Percentiles rank a stretch among this genome's conserved stretches.
phyloP scores from a whole-genome alignment of 2,329 filamentous ascomycete genomes.

The Stromatinia cepivora region DNA sequence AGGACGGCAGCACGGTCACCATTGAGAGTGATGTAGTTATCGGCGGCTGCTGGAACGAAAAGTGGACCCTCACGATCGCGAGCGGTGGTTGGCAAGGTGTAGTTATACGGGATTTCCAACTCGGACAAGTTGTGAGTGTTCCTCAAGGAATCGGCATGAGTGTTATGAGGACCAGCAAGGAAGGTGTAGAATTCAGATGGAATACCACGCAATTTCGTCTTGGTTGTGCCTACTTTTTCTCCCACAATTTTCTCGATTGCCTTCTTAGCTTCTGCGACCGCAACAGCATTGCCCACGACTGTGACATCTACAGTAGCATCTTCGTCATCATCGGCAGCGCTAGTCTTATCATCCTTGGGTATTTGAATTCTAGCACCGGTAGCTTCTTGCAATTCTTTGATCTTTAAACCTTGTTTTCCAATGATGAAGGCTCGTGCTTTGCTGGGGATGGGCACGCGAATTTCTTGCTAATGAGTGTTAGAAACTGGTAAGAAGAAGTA shows the following conservation, averaged over 20 bases:
- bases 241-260: conserved; percentile 86
- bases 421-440: conserved; percentile 89
- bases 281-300: conserved; percentile 88
- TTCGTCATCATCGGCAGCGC: conserved; percentile 65
- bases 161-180: conserved; percentile 77
- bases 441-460: conserved; percentile 77
- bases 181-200: conserved; percentile 95
- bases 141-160: conserved; percentile 66
- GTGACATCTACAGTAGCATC: conserved; percentile 81
- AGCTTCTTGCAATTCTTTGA: conserved; percentile 85
- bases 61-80: conserved; percentile 63
- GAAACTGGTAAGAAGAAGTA: conserved; percentile 23
- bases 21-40: conserved; percentile 79
- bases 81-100: conserved; percentile 65
- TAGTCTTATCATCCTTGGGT: conserved; percentile 71
- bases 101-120: conserved; percentile 79
- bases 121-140: conserved; percentile 69
- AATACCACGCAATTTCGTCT: conserved; percentile 77
- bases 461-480: conserved; percentile 53
- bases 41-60: conserved; percentile 68
- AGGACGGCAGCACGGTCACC: conserved; percentile 84
- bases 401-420: conserved; percentile 84
- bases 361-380: conserved; percentile 90
- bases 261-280: conserved; percentile 78
- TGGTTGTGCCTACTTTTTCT: conserved; percentile 80